Percentiles rank a stretch among this genome's conserved stretches.
Conservation (phyloP, 106 monocot genomes). For the Amphibolis antarctica region DNA sequence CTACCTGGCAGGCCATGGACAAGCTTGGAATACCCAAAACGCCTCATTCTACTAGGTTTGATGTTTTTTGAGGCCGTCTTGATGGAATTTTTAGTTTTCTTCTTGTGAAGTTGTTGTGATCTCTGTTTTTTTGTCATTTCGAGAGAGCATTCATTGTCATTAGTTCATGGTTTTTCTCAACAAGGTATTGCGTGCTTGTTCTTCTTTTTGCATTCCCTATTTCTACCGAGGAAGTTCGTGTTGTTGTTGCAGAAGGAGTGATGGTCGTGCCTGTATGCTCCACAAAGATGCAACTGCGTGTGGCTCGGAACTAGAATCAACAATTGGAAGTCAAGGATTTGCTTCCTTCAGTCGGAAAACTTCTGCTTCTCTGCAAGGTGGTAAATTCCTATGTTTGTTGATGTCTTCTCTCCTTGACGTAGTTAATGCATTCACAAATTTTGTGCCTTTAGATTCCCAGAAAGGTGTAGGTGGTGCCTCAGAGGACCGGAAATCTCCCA, state of each 20-base stretch:
- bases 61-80: neutral
- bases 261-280: neutral
- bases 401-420: too few species aligned
- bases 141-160: too few species aligned
- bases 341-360: too few species aligned
- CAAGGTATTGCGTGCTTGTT: neutral
- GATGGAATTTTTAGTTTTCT: neutral
- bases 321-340: neutral
- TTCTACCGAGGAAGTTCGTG: neutral
- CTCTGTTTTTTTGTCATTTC: too few species aligned
- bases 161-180: neutral
- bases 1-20: too few species aligned
- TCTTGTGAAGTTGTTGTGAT: too few species aligned
- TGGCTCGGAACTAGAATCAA: neutral
- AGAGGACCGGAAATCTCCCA: slow-evolving; percentile 14
- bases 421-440: neutral
- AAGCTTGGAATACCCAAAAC: neutral
- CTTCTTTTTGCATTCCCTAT: neutral
- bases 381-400: too few species aligned
- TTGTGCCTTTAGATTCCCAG: slow-evolving; percentile 6
- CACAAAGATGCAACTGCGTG: neutral
- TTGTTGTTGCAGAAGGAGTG: neutral
- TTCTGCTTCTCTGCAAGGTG: neutral
- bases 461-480: slow-evolving; percentile 4
- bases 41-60: neutral